Base-by-base conservation (phyloP, 441 rosid genomes). In the Eutrema salsugineum region DNA sequence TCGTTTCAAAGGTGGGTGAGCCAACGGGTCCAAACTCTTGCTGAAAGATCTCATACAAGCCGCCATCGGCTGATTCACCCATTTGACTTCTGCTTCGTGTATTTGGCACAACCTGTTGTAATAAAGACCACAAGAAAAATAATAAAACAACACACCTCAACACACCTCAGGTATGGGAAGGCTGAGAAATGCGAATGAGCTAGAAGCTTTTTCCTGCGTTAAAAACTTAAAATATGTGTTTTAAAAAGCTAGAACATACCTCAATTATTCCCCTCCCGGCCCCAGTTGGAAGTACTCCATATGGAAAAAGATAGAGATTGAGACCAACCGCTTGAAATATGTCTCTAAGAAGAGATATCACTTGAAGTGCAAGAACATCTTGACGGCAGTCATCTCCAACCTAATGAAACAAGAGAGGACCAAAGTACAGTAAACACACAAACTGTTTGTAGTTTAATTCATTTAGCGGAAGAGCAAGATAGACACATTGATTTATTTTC, bases 341-440 rank as follows among this genome's bases (percentile, higher is more conserved):
- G 77, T 93, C 98, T 79, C 90, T 79, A 22, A 93, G 91, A 80
- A 93, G 93, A 33, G 96, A 68, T 84, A 95, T 91, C 67, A 95
- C 98, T 91, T 95, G 99, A 79, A 92, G 96, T 51, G 97, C 99
- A 78, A 95, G 94, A 77, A 95, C 97, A 80, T 95, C 98, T 86
- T 92, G 99, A 17, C 98, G 91, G 68, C 99, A 95, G 80, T 95
- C 98, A 81, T 95, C 99, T 77, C 99, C 99, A 71, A 95, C 99
- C 99, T 95, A 47, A 47, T 9, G 50, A 27, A 27, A 53, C 50
- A 66, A 40, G 50, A 39, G 35, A 17, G 38, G 5, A n/a, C 14
- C n/a, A n/a, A n/a, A n/a, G n/a, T n/a, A n/a, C n/a, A n/a, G n/a
- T n/a, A n/a, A n/a, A n/a, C n/a, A n/a, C n/a, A n/a, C n/a, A n/a